Conservation (phyloP, 2,329 filamentous ascomycete genomes). For the Talaromyces sp. region DNA sequence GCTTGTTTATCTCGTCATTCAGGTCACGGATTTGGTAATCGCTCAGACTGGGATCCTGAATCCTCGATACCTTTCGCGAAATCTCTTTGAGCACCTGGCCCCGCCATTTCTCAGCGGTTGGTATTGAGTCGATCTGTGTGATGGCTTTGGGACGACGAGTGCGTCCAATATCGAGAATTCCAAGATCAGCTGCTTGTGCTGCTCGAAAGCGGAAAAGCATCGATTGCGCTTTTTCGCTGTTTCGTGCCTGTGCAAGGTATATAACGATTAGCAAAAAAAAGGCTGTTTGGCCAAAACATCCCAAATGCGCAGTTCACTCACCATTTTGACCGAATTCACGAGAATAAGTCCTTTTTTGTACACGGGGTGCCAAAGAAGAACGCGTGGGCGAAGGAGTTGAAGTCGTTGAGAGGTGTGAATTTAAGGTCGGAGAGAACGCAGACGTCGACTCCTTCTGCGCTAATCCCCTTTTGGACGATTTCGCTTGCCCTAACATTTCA, state of each 20-base stretch:
- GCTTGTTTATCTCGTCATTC: constrained; percentile 98
- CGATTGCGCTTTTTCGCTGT: constrained; percentile 97
- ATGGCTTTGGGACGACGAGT: constrained; percentile 87
- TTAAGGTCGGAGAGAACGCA: background rate
- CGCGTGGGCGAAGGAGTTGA: background rate
- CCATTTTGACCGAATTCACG: background rate
- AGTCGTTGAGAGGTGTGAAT: background rate
- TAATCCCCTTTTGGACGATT: background rate
- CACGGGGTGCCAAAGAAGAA: background rate
- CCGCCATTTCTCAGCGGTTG: constrained; percentile 92
- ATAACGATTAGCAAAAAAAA: background rate
- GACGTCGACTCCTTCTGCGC: background rate
- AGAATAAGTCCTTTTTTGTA: background rate
- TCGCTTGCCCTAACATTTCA: background rate
- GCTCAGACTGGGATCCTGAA: constrained; percentile 84
- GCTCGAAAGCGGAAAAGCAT: constrained; percentile 99
- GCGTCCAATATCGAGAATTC: constrained; percentile 89
- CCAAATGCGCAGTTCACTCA: background rate
- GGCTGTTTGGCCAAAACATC: background rate
- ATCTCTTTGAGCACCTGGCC: constrained; percentile 97
- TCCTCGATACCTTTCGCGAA: constrained; percentile 90
- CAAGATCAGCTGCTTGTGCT: constrained; percentile 89
- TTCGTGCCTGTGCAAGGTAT: constrained; percentile 59
- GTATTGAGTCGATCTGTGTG: constrained; percentile 76
- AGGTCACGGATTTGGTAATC: constrained; percentile 97